Evolutionary conservation across 2,329 filamentous ascomycete species (phyloP), one percentile per base, ranked within the genome.

Genomic region (Phyllosticta citriasiana): DNA sequence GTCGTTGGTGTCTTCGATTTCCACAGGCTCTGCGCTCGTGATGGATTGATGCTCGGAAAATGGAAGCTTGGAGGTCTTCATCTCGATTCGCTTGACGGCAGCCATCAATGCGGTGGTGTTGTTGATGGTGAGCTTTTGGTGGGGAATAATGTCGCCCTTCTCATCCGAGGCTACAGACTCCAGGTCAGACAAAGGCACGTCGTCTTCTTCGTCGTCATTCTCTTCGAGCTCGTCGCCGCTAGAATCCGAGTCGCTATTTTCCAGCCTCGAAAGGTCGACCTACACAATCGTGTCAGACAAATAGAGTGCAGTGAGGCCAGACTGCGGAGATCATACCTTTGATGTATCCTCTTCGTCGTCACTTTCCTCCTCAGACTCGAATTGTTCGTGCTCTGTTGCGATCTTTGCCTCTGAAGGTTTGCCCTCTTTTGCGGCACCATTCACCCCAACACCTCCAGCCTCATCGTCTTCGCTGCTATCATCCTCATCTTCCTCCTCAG

Each of bases 81-180:
- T 79, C 33, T 84, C 79, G 73, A 95, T 91, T 68, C 92, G 90
- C 70, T 88, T 88, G 64, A 95, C 82, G 12, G 91, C 86, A 67
- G 89, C 81, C 66, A 85, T 84, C 57, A 99, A 88, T 35, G 93
- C 94, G 66, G 89, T 81, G 59, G 89, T 92, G 79, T 99, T 99
- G 83, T 99, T 97, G 79, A 97, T 97, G 59, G 92, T 97, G 66
- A 97, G 86, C 68, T 91, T 89, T 73, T 94, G 91, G 77, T 96
- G 89, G 16, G 91, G 90, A 64, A 96, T 85, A 51, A 96, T 83
- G 71, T 96, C 92, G 75, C 89, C 89, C 68, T 85, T 88, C 69
- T 95, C 91, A 65, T 89, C 88, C 22, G 89, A 90, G 59, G 88
- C 81, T 52, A 88, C 73, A 58, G 89, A 89, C 68, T 89, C 88